These are phyloP conservation scores for Erythrobasidium hasegawianum DNA, from an alignment of 1,284 basidiomycete species.

Conservation along the genomic window DNA sequence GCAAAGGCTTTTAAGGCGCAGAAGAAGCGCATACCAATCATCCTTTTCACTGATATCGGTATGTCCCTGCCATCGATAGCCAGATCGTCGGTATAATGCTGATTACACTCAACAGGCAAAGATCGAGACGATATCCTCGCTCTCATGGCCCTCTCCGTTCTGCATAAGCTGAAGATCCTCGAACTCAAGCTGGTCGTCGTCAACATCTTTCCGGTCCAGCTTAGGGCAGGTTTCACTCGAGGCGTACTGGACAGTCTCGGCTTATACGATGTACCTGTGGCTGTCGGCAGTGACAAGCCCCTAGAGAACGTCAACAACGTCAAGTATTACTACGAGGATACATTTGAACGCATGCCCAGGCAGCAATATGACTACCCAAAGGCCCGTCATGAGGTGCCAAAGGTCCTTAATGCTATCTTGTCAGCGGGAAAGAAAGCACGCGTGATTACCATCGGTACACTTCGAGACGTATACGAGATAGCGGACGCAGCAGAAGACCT, in stretches of 20 bases:
- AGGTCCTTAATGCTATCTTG: neutral
- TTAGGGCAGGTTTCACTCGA: neutral
- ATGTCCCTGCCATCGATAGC: too few species aligned
- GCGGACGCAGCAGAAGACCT: neutral
- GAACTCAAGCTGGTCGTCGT: neutral
- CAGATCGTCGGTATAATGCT: too few species aligned
- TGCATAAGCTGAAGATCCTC: neutral
- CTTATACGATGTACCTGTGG: neutral
- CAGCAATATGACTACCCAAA: neutral
- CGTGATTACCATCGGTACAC: neutral
- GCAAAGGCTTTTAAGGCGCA: too few species aligned
- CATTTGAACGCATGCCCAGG: neutral
- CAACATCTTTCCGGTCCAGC: neutral
- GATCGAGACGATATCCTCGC: neutral
- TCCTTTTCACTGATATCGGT: neutral
- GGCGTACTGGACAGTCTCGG: neutral
- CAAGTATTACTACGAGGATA: neutral
- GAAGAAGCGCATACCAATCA: neutral
- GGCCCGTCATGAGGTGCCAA: neutral
- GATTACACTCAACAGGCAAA: neutral
- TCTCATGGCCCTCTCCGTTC: neutral
- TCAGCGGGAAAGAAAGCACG: neutral
- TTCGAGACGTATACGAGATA: neutral
- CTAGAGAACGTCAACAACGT: neutral
- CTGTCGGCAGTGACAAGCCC: neutral